Conservation (phyloP, 2,329 filamentous ascomycete genomes). For the Xylariaceae sp. region DNA sequence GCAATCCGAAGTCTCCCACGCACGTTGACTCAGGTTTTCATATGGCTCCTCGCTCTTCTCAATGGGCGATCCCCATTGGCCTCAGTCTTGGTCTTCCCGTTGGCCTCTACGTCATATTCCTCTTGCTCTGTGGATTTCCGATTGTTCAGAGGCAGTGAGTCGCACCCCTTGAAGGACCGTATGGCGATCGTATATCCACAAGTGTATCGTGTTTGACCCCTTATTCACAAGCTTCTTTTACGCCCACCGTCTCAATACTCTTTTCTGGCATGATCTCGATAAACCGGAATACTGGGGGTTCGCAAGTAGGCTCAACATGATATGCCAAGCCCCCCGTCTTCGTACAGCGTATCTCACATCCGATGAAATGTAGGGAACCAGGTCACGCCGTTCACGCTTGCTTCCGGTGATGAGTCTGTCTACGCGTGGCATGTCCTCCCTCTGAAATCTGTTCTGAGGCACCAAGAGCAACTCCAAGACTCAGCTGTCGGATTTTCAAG, state of each 20-base stretch:
- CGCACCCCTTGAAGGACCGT: conserved; percentile 33
- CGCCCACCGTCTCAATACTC: conserved; percentile 70
- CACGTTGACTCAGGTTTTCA: background rate
- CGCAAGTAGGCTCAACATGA: conserved; percentile 53
- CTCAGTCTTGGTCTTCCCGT: conserved; percentile 55
- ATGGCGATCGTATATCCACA: background rate
- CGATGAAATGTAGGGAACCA: conserved; percentile 60
- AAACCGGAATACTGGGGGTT: conserved; percentile 81
- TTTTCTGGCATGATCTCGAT: conserved; percentile 66
- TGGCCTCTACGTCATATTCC: conserved; percentile 59
- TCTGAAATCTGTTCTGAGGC: conserved; percentile 65
- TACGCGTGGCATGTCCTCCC: conserved; percentile 92
- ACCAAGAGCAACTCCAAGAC: conserved; percentile 58
- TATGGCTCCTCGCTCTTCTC: conserved; percentile 31
- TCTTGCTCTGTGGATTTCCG: conserved; percentile 62
- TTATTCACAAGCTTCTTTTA: conserved; percentile 66
- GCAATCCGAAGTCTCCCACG: background rate
- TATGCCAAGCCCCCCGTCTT: conserved; percentile 9
- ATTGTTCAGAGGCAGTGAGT: conserved; percentile 75
- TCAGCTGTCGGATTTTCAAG: conserved; percentile 45
- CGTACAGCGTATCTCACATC: conserved; percentile 14
- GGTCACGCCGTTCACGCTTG: conserved; percentile 76
- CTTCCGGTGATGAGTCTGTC: conserved; percentile 70
- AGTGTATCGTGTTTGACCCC: background rate
- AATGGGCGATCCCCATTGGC: conserved; percentile 37